Evolutionary conservation across 768 basidiomycete species (phyloP), one percentile per base, ranked within the genome.

Genomic region (Ramaria sp.): DNA sequence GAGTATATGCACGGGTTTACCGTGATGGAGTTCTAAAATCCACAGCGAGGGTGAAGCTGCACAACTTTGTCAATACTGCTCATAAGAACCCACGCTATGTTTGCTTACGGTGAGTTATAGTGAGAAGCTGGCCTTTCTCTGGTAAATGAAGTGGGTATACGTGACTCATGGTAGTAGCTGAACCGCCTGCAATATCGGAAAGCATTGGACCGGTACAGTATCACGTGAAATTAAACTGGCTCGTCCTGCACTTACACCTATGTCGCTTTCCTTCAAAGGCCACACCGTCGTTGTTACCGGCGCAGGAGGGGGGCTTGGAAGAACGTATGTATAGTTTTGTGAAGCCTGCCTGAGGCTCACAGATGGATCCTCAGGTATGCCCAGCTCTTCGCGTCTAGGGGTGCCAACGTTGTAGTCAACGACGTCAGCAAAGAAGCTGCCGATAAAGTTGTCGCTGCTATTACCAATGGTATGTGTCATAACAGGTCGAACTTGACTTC

Each of bases 271-370:
- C 2, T 95, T 91, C 77, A 83, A 87, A 70, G 84, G 84, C 56
- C 88, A 94, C 54, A 91, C 88, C n/a, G 89, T 93, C 57, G 80
- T 99, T 61, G 74, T 98, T 61, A 99, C 96, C 43, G 96, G 96
- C 47, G 94, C 93, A 43, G 96, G 96, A 13, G 91, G 92, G 59
- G 96, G 96, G 15, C 77, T 99, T 13, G 96, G 96, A 45, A 86
- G 82, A 73, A 80, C 88, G 89, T 98, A 66, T 64, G 88, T 78
- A 31, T 51, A 49, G 54, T 42, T 24, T 34, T 19, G 31, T n/a
- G 31, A 13, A 20, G 30, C 6, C 3, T 17, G 9, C 9, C 20
- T 34, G 34, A 58, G 51, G 42, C 37, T 57, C 27, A 50, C 41
- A 27, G 42, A 20, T 7, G 15, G 17, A 22, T 38, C 45, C 11